These are phyloP conservation scores for Colletotrichum coccodes DNA, from an alignment of 2,329 filamentous ascomycete genomes.

Conservation along the genomic window DNA sequence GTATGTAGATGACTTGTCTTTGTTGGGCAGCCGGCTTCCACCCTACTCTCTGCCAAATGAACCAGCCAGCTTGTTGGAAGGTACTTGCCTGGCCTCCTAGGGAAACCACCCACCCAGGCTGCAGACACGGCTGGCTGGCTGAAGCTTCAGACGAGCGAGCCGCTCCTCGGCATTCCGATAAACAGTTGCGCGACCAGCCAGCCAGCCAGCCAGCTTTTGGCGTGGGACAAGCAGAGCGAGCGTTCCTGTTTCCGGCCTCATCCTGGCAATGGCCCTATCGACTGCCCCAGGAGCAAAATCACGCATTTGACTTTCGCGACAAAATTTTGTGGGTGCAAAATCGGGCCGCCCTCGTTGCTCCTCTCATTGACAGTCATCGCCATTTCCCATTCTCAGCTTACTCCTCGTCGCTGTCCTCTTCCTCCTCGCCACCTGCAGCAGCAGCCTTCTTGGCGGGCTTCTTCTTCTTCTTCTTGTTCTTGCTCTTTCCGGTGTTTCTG, in stretches of 20 bases:
- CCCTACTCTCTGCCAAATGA: constrained; percentile 10
- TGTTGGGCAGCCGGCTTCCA: constrained; percentile 20
- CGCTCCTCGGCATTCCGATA: constrained; percentile 2
- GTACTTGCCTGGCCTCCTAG: neutral
- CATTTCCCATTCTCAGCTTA: constrained; percentile 33
- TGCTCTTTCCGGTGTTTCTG: constrained; percentile 91
- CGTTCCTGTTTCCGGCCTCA: constrained; percentile 28
- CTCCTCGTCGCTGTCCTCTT: constrained; percentile 48
- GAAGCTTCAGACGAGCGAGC: constrained; percentile 11
- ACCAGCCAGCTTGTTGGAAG: neutral
- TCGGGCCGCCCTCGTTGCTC: constrained; percentile 21
- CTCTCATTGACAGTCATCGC: constrained; percentile 27
- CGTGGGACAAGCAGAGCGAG: constrained; percentile 39
- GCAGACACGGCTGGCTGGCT: constrained; percentile 3
- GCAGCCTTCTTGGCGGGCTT: constrained; percentile 60
- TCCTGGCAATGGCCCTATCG: constrained; percentile 14
- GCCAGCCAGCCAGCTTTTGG: constrained; percentile 8
- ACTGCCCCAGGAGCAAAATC: constrained; percentile 23
- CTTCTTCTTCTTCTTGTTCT: constrained; percentile 88
- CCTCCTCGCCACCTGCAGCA: constrained; percentile 40
- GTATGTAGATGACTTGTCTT: constrained; percentile 31
- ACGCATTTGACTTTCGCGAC: constrained; percentile 31
- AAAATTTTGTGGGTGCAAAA: constrained; percentile 27
- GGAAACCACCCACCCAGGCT: neutral
- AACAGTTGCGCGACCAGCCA: constrained; percentile 17